A percentile compares a stretch with the other conserved stretches of the same genome.
Conservation (phyloP, 305 asterid species). For the Fraxinus angustifolia region DNA sequence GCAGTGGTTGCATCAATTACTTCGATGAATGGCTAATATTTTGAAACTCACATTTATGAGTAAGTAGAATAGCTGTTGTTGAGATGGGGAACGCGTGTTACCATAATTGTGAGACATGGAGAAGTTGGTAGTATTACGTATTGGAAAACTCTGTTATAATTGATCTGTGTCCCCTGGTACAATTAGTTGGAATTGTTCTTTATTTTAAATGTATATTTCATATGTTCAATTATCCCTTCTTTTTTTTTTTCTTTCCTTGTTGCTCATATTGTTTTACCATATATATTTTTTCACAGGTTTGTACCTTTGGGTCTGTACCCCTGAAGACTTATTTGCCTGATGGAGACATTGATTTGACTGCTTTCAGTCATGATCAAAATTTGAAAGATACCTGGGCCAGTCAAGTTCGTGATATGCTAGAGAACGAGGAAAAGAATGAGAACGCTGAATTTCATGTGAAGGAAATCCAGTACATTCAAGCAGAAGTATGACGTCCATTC, state of each 20-base stretch:
- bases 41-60: neutral
- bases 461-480: slow-evolving; percentile 90
- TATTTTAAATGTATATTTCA: neutral
- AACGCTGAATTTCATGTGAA: slow-evolving; percentile 81
- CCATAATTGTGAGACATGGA: slow-evolving; percentile 1
- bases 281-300: slow-evolving; percentile 42
- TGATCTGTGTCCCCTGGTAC: neutral
- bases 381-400: slow-evolving; percentile 79
- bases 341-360: slow-evolving; percentile 93
- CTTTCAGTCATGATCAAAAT: slow-evolving; percentile 63
- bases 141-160: slow-evolving; percentile 11
- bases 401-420: slow-evolving; percentile 75
- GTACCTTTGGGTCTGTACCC: slow-evolving; percentile 90
- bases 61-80: neutral
- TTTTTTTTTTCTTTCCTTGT: neutral
- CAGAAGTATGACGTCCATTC: slow-evolving; percentile 52
- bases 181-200: neutral
- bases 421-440: slow-evolving; percentile 76
- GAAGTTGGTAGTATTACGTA: slow-evolving; percentile 1
- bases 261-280: slow-evolving; percentile 11
- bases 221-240: neutral
- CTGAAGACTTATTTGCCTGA: slow-evolving; percentile 94
- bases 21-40: neutral
- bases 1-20: neutral
- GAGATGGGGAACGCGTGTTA: slow-evolving; percentile 9